Conservation (phyloP, 2,329 filamentous ascomycete species). For the Fusarium hainanense region DNA sequence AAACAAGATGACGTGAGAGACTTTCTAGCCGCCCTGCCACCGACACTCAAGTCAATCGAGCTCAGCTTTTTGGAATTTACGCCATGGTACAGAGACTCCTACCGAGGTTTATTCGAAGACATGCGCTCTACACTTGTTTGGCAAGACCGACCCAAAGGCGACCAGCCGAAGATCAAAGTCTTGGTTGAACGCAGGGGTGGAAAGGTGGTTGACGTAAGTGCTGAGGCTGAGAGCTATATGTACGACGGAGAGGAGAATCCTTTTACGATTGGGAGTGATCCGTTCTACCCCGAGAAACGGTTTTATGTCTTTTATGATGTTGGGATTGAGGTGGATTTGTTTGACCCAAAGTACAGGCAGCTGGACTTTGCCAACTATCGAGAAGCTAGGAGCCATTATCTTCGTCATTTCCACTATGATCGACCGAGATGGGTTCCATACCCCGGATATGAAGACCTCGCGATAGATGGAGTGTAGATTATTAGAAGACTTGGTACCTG, state of each 20-base stretch:
- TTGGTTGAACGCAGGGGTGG: not conserved
- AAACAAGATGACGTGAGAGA: not conserved
- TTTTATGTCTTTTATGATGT: not conserved
- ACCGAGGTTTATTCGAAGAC: slow-evolving; percentile 5
- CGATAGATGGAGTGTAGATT: no score
- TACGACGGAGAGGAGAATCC: not conserved
- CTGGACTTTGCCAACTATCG: not conserved
- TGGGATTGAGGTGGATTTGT: not conserved
- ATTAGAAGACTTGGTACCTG: no score
- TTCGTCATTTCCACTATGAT: not conserved
- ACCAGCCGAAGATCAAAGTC: slow-evolving; percentile 6
- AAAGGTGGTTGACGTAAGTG: not conserved
- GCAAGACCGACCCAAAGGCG: not conserved
- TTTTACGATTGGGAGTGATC: not conserved
- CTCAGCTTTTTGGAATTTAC: slow-evolving; percentile 49
- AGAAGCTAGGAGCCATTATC: not conserved
- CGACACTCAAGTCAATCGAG: slow-evolving; percentile 47
- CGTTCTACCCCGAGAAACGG: not conserved
- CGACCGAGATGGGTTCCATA: no score
- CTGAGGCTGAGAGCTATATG: not conserved
- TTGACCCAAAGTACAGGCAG: not conserved
- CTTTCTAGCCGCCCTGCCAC: slow-evolving; percentile 32
- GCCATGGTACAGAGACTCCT: not conserved
- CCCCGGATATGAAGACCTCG: no score
- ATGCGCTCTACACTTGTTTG: slow-evolving; percentile 11